These are phyloP conservation scores for Saccharomyces hybrid DNA, from an alignment of 1,139 yeast genomes.

Conservation along the genomic window DNA sequence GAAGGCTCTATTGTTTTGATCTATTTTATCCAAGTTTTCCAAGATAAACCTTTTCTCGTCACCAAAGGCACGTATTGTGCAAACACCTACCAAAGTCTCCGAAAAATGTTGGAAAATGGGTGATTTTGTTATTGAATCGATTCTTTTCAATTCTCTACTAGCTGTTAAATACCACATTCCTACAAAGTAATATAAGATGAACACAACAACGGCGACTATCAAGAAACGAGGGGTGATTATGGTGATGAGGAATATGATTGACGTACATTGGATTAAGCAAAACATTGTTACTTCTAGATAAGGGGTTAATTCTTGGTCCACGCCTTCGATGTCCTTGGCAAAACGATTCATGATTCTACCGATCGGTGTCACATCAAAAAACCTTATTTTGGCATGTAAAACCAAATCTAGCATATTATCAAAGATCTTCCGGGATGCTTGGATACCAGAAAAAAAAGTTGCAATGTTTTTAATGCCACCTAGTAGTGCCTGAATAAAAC, in stretches of 20 bases:
- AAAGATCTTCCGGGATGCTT: conserved; percentile 8
- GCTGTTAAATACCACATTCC: conserved; percentile 7
- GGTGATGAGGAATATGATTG: conserved; percentile 10
- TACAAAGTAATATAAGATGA: conserved; percentile 8
- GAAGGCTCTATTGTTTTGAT: conserved; percentile 60
- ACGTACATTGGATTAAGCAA: conserved; percentile 1
- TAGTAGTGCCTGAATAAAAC: conserved; percentile 4
- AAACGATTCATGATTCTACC: conserved; percentile 54
- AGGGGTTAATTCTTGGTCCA: conserved; percentile 46
- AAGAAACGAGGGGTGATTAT: conserved; percentile 9
- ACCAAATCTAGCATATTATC: conserved; percentile 24
- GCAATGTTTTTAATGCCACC: conserved; percentile 3
- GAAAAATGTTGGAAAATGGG: conserved; percentile 64
- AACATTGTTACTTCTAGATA: conserved; percentile 5
- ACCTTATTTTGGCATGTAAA: conserved; percentile 50
- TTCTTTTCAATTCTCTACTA: conserved; percentile 45
- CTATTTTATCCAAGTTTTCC: conserved; percentile 40
- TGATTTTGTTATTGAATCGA: conserved; percentile 65
- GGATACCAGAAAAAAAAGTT: conserved; percentile 7
- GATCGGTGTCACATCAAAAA: conserved; percentile 55
- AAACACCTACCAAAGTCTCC: conserved; percentile 60
- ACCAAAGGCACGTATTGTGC: conserved; percentile 54
- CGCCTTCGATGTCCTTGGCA: conserved; percentile 53
- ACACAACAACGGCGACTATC: conserved; percentile 1
- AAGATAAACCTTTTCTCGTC: conserved; percentile 40